Evolutionary conservation across 768 basidiomycete genomes (phyloP).

Genomic region (Hygrocybe punicea): DNA sequence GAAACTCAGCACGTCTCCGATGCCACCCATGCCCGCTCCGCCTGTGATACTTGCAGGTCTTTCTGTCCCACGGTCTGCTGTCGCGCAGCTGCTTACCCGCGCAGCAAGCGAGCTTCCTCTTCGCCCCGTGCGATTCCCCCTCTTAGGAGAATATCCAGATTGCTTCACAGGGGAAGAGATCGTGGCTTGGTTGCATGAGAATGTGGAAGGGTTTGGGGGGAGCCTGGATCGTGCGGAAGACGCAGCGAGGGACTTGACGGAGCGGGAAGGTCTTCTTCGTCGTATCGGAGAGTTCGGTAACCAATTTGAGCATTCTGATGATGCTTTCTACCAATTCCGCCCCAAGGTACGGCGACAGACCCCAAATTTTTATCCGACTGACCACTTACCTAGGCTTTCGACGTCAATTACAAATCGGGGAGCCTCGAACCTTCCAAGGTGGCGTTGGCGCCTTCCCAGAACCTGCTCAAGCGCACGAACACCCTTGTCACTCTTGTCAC

Average conservation of each 20-base stretch:
- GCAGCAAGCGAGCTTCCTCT: conserved; percentile 72
- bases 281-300: conserved; percentile 83
- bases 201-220: conserved; percentile 74
- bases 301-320: conserved; percentile 70
- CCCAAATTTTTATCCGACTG: not conserved
- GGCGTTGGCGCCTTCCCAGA: conserved; percentile 33
- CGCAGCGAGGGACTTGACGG: conserved; percentile 59
- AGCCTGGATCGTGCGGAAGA: conserved; percentile 78
- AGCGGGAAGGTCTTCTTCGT: conserved; percentile 60
- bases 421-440: conserved; percentile 20
- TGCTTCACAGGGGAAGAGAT: conserved; percentile 90
- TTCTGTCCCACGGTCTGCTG: conserved; percentile 55
- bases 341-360: conserved; percentile 54
- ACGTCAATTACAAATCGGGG: conserved; percentile 42
- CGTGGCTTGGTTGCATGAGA: conserved; percentile 75
- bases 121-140: conserved; percentile 67
- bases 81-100: conserved; percentile 67
- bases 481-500: conserved; percentile 68
- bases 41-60: conserved; percentile 76
- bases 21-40: conserved; percentile 41
- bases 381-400: conserved; percentile 50
- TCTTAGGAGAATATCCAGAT: conserved; percentile 80
- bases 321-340: conserved; percentile 82
- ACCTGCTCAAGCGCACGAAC: conserved; percentile 64
- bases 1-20: conserved; percentile 31